These are phyloP conservation scores for Annulohypoxylon maeteangense DNA, from an alignment of 495 filamentous ascomycete species.

Conservation along the genomic window DNA sequence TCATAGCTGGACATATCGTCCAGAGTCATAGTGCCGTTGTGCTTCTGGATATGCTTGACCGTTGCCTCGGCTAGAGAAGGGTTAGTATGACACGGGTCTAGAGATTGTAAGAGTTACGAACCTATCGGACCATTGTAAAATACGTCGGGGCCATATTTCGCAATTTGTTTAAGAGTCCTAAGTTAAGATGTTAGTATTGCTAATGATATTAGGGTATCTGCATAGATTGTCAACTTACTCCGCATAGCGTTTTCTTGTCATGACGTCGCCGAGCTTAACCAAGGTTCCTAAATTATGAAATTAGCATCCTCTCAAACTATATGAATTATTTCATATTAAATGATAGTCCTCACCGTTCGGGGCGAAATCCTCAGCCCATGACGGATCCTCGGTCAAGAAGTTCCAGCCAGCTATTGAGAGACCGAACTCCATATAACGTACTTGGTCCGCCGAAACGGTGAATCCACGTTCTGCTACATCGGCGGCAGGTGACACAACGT, in stretches of 20 bases:
- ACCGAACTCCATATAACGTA: slow-evolving; percentile 70
- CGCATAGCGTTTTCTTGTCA: slow-evolving; percentile 82
- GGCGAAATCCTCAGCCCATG: slow-evolving; percentile 89
- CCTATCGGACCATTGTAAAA: slow-evolving; percentile 77
- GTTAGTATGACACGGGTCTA: neutral
- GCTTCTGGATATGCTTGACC: slow-evolving; percentile 68
- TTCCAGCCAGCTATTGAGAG: slow-evolving; percentile 49
- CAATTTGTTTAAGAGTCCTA: slow-evolving; percentile 77
- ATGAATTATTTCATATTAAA: neutral
- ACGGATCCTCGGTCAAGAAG: slow-evolving; percentile 76
- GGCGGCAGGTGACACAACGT: slow-evolving; percentile 76
- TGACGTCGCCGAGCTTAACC: slow-evolving; percentile 74
- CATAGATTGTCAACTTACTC: slow-evolving; percentile 50
- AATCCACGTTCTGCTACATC: slow-evolving; percentile 81
- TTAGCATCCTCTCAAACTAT: neutral
- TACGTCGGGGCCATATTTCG: slow-evolving; percentile 70
- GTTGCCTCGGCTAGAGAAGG: slow-evolving; percentile 71
- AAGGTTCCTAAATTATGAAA: slow-evolving; percentile 51
- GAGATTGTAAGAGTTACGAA: slow-evolving; percentile 20
- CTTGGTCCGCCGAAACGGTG: slow-evolving; percentile 69
- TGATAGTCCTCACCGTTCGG: slow-evolving; percentile 64
- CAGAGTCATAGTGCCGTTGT: slow-evolving; percentile 85
- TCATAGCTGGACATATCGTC: slow-evolving; percentile 78
- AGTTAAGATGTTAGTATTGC: slow-evolving; percentile 3
- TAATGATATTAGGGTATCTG: neutral